Conservation (phyloP, 306 rosid genomes). For the Morella rubra region DNA sequence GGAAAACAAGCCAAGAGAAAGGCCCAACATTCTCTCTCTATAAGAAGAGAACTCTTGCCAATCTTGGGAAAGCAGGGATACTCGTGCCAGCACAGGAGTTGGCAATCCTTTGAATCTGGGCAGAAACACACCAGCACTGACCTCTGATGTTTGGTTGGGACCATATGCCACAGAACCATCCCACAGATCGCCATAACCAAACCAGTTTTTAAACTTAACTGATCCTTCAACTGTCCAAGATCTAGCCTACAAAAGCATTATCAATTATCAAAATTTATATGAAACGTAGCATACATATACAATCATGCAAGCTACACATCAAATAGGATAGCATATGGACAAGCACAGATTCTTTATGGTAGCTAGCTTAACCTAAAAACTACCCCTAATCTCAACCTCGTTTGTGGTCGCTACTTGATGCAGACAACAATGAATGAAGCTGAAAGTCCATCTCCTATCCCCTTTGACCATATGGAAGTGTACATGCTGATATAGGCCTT, state of each 20-base stretch:
- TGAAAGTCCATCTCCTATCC: neutral
- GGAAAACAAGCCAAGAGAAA: conserved; percentile 76
- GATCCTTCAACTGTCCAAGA: conserved; percentile 86
- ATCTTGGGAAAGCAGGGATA: conserved; percentile 84
- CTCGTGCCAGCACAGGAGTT: conserved; percentile 69
- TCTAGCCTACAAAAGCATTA: conserved; percentile 66
- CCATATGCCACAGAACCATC: conserved; percentile 91
- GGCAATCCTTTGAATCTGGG: conserved; percentile 63
- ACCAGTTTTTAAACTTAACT: conserved; percentile 74
- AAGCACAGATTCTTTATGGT: conserved; percentile 15
- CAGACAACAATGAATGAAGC: neutral
- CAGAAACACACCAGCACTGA: conserved; percentile 73
- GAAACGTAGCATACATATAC: conserved; percentile 4
- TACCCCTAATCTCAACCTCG: neutral
- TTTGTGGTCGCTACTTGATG: neutral
- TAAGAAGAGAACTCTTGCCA: conserved; percentile 91
- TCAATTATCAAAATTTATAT: conserved; percentile 26
- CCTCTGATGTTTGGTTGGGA: conserved; percentile 78
- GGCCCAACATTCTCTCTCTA: conserved; percentile 79
- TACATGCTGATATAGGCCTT: neutral
- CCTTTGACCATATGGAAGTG: neutral
- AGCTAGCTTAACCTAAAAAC: neutral
- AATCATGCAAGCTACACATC: neutral
- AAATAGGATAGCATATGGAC: conserved; percentile 12
- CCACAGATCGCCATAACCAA: conserved; percentile 96